phyloP scores from a whole-genome alignment of 1,284 basidiomycete genomes.

The Pascua sp. region DNA sequence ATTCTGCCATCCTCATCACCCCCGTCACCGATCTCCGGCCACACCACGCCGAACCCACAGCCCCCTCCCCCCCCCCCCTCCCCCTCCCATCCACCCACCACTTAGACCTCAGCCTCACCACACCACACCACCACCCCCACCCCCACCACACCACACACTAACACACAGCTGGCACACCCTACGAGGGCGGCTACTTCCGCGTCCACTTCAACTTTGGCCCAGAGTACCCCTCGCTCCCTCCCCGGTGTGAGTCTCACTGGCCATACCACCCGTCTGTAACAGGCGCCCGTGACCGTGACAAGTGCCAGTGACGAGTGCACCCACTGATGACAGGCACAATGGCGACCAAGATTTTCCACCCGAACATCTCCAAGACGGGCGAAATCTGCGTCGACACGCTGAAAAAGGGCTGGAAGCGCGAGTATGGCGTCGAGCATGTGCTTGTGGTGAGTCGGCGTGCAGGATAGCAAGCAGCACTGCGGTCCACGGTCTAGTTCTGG shows the following conservation, averaged over 20 bases:
- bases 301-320: not conserved
- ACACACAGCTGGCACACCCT: conserved; percentile 74
- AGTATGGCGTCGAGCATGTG: conserved; percentile 87
- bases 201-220: conserved; percentile 78
- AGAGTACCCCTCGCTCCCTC: conserved; percentile 84
- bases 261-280: too few relatives aligned
- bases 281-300: too few relatives aligned
- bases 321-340: conserved; percentile 64
- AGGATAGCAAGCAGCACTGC: not conserved
- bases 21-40: too few relatives aligned
- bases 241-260: conserved; percentile 74
- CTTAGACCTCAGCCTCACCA: not conserved
- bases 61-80: too few relatives aligned
- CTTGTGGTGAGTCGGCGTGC: conserved; percentile 56
- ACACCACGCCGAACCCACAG: too few relatives aligned
- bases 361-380: conserved; percentile 81
- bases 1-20: too few relatives aligned
- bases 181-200: conserved; percentile 80
- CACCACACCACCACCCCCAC: not conserved
- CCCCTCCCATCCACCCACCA: too few relatives aligned
- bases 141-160: not conserved
- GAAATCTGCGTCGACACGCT: conserved; percentile 97
- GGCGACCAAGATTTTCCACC: conserved; percentile 91
- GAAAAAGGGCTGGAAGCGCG: conserved; percentile 93
- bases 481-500: not conserved